Conservation (phyloP, 2,329 filamentous ascomycete genomes). For the Curvularia hawaiiensis region DNA sequence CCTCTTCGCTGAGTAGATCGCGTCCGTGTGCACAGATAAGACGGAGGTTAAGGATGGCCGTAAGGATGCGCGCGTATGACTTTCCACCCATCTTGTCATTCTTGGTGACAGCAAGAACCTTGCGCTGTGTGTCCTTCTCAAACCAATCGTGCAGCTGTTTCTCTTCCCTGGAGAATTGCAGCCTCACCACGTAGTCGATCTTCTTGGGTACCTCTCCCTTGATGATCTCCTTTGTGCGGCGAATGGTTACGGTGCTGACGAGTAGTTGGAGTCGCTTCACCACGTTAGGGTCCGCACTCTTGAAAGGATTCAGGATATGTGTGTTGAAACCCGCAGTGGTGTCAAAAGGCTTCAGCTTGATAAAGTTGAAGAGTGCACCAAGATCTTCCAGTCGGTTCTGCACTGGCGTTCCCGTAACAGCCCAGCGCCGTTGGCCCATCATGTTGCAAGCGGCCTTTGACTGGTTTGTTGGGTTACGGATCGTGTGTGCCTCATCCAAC, state of each 20-base stretch:
- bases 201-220: slow-evolving; percentile 68
- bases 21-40: slow-evolving; percentile 94
- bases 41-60: slow-evolving; percentile 86
- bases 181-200: slow-evolving; percentile 71
- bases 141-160: slow-evolving; percentile 82
- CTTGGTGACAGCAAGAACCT: slow-evolving; percentile 75
- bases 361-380: slow-evolving; percentile 82
- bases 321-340: slow-evolving; percentile 76
- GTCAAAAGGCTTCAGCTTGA: slow-evolving; percentile 84
- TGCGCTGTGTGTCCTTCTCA: slow-evolving; percentile 76
- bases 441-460: slow-evolving; percentile 85
- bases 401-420: slow-evolving; percentile 94
- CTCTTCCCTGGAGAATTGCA: slow-evolving; percentile 79
- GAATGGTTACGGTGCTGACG: slow-evolving; percentile 91
- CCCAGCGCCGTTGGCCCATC: slow-evolving; percentile 84
- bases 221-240: slow-evolving; percentile 82
- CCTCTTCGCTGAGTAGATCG: slow-evolving; percentile 83
- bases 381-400: slow-evolving; percentile 90
- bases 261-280: slow-evolving; percentile 85
- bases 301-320: slow-evolving; percentile 84
- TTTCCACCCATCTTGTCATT: slow-evolving; percentile 74
- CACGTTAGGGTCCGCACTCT: slow-evolving; percentile 81
- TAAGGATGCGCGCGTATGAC: slow-evolving; percentile 92
- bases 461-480: slow-evolving; percentile 83
- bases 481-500: slow-evolving; percentile 92